Percentiles rank a stretch among this genome's conserved stretches.
phyloP scores from a whole-genome alignment of 2,329 filamentous ascomycete species.

The Neonectria ditissima region DNA sequence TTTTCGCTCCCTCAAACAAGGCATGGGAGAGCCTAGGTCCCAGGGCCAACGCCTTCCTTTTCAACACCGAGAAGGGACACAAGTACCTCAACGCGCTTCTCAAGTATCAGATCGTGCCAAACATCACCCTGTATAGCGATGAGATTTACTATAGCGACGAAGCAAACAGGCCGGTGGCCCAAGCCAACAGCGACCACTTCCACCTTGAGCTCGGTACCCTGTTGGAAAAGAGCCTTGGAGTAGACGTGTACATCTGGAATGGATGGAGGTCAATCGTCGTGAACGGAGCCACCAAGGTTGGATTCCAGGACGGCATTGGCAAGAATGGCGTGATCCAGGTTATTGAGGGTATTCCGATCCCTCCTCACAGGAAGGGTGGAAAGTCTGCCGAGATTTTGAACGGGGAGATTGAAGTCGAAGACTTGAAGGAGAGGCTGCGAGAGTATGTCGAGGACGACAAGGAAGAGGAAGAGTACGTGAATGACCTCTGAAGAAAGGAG shows the following conservation, averaged over 20 bases:
- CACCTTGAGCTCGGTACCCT: constrained; percentile 80
- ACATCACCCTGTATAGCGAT: constrained; percentile 85
- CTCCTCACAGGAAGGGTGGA: constrained; percentile 66
- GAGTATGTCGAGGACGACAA: constrained; percentile 41
- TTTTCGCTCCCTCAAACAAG: constrained; percentile 84
- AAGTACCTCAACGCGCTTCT: constrained; percentile 83
- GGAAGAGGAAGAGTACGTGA: constrained; percentile 7
- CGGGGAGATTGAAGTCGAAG: constrained; percentile 45
- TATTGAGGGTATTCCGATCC: constrained; percentile 78
- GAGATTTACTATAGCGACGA: constrained; percentile 70
- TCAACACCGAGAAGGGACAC: constrained; percentile 77
- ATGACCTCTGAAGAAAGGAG: constrained; percentile 30
- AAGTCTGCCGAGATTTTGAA: constrained; percentile 13
- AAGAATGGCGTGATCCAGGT: constrained; percentile 88
- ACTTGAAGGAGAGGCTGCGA: constrained; percentile 46
- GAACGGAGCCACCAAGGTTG: constrained; percentile 77
- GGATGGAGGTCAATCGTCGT: constrained; percentile 78
- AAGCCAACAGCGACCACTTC: constrained; percentile 49
- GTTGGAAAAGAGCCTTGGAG: constrained; percentile 72
- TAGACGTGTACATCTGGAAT: constrained; percentile 78
- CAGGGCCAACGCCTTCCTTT: constrained; percentile 84
- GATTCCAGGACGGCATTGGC: constrained; percentile 76
- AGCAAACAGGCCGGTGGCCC: constrained; percentile 42
- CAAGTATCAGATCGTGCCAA: constrained; percentile 81
- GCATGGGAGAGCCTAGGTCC: constrained; percentile 84